Conservation (phyloP, 768 basidiomycete species). For the Lactarius trivialis region DNA sequence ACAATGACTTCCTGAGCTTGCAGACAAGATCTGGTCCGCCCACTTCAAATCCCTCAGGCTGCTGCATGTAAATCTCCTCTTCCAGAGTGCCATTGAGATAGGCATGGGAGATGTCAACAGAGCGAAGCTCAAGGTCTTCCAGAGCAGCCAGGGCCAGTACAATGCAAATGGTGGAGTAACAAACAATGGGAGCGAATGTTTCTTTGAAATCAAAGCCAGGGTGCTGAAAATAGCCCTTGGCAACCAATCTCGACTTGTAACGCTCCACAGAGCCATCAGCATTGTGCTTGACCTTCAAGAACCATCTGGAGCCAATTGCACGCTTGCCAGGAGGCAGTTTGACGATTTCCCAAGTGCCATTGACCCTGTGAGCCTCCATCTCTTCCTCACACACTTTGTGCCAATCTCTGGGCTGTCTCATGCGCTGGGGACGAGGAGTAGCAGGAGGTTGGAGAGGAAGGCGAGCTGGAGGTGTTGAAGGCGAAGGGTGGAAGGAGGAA, state of each 20-base stretch:
- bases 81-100: neutral
- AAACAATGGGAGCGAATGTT: neutral
- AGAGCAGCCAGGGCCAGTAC: neutral
- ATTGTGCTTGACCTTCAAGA: neutral
- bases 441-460: neutral
- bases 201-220: neutral
- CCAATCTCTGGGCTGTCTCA: neutral
- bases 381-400: neutral
- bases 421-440: neutral
- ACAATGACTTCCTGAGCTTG: neutral
- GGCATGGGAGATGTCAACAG: neutral
- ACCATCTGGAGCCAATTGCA: conserved; percentile 7
- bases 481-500: neutral
- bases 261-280: no score
- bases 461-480: neutral
- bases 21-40: neutral
- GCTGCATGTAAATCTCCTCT: neutral
- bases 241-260: no score
- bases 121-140: neutral
- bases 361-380: neutral
- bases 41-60: neutral
- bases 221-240: neutral
- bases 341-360: neutral
- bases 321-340: neutral
- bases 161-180: neutral